phyloP scores from a whole-genome alignment of 2,329 filamentous ascomycete species.

The Corynespora cassiicola region DNA sequence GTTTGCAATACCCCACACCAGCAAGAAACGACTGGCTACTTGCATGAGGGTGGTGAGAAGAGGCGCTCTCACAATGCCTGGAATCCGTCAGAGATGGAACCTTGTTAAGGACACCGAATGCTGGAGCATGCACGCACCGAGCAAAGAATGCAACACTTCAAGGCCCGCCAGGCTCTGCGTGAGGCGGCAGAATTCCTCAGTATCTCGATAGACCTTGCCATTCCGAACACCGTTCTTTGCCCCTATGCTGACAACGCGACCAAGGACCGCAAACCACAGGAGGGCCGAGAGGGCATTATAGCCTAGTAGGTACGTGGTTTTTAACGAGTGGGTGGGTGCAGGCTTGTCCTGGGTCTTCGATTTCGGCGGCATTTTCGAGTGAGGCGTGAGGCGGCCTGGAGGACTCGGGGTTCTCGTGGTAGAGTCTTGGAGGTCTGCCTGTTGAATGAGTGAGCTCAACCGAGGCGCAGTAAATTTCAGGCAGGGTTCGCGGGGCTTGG shows the following conservation, averaged over 20 bases:
- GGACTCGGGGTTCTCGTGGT: too few relatives aligned
- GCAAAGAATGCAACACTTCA: conserved; percentile 81
- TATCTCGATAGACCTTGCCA: conserved; percentile 64
- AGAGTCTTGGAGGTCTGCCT: not conserved
- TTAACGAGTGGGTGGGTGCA: conserved; percentile 20
- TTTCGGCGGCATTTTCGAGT: conserved; percentile 26
- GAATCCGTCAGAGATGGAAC: not conserved
- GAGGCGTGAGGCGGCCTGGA: too few relatives aligned
- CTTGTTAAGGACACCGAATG: conserved; percentile 2
- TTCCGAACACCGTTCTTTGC: conserved; percentile 21
- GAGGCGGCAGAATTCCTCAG: conserved; percentile 74
- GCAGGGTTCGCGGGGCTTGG: too few relatives aligned
- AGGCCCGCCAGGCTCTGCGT: conserved; percentile 84
- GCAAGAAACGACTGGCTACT: conserved; percentile 82
- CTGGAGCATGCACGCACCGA: conserved; percentile 62
- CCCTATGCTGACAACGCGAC: conserved; percentile 67
- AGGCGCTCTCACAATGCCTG: conserved; percentile 85
- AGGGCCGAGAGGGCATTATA: conserved; percentile 84
- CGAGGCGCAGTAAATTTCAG: too few relatives aligned
- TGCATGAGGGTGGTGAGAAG: conserved; percentile 88
- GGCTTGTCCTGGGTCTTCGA: conserved; percentile 11
- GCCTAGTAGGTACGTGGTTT: conserved; percentile 71
- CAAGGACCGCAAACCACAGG: conserved; percentile 80
- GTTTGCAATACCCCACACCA: conserved; percentile 85
- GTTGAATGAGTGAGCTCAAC: too few relatives aligned